A percentile compares a stretch with the other conserved stretches of the same genome.
Conservation (phyloP, 768 basidiomycete genomes). For the Collybiopsis luxurians region DNA sequence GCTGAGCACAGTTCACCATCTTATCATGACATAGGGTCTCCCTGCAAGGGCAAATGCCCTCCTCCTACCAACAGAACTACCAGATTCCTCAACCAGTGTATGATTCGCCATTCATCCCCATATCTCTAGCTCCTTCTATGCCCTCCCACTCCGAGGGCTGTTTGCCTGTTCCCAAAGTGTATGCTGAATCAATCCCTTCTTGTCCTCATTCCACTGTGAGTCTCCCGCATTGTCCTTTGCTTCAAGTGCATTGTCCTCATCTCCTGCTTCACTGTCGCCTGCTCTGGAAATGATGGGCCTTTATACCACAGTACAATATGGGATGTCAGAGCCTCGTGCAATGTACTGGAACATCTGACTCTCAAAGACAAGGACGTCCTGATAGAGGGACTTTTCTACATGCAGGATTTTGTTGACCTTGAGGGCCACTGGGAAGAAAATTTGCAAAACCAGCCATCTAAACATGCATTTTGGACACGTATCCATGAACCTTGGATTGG, state of each 20-base stretch:
- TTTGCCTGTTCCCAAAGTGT: neutral
- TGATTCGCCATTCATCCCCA: neutral
- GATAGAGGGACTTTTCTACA: slow-evolving; percentile 87
- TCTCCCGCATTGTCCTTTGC: neutral
- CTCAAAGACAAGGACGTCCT: slow-evolving; percentile 97
- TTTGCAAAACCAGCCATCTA: slow-evolving; percentile 95
- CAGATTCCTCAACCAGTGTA: neutral
- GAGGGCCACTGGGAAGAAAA: slow-evolving; percentile 95
- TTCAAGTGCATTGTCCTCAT: neutral
- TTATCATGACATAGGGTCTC: too few species aligned
- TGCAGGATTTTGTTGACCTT: slow-evolving; percentile 96
- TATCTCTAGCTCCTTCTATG: neutral
- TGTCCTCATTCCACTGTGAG: neutral
- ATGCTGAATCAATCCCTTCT: neutral
- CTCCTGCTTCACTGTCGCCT: neutral
- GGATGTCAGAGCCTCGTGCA: neutral
- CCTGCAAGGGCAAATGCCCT: too few species aligned
- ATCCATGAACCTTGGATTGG: slow-evolving; percentile 42
- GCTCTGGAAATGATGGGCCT: neutral
- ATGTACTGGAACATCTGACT: slow-evolving; percentile 70
- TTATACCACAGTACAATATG: neutral
- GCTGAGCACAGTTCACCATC: too few species aligned
- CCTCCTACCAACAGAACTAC: too few species aligned
- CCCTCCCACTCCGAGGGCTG: neutral
- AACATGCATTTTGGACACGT: neutral